Conservation (phyloP, 2,329 filamentous ascomycete genomes). For the Aureobasidium pullulans region DNA sequence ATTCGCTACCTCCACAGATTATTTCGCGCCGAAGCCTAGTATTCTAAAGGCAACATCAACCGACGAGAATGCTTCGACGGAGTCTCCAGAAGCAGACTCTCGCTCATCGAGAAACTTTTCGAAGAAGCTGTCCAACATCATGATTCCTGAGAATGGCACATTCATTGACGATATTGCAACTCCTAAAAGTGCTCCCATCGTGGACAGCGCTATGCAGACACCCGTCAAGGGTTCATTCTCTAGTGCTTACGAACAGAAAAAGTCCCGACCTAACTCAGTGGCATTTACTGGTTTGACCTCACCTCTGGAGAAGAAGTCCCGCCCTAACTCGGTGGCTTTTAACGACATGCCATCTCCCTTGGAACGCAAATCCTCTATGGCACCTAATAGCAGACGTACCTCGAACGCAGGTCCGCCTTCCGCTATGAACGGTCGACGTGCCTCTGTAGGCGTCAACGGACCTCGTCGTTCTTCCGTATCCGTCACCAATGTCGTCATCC, state of each 20-base stretch:
- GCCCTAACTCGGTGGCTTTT: background rate
- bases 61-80: background rate
- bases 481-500: constrained; percentile 10
- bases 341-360: background rate
- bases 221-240: background rate
- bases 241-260: background rate
- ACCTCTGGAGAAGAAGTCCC: background rate
- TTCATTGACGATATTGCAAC: background rate
- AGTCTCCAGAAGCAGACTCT: background rate
- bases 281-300: background rate
- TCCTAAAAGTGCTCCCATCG: background rate
- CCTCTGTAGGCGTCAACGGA: background rate
- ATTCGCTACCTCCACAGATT: background rate
- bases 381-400: background rate
- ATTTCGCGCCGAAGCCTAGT: background rate
- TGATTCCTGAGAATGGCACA: background rate
- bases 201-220: background rate
- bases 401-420: background rate
- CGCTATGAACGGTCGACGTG: background rate
- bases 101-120: constrained; percentile 1
- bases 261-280: background rate
- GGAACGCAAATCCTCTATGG: background rate
- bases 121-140: background rate
- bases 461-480: constrained; percentile 7
- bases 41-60: background rate